Percentiles rank a stretch among this genome's conserved stretches.
Evolutionary conservation across 306 rosid genomes (phyloP).

Genomic region (Pyrus communis): DNA sequence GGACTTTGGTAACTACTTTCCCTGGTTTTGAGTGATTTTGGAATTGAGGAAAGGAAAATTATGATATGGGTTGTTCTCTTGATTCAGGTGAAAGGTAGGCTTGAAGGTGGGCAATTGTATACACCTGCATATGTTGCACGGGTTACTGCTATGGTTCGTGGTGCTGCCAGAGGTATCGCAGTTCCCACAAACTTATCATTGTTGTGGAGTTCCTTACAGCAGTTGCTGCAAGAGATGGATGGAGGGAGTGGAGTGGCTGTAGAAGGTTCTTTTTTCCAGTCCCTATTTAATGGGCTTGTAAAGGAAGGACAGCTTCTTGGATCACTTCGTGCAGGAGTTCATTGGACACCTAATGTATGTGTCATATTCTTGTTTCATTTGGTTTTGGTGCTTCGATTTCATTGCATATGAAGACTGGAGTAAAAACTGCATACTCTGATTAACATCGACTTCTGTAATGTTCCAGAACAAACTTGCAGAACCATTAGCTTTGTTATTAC

Average conservation of each 20-base stretch:
- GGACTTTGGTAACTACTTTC: constrained; percentile 51
- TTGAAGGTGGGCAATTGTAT: constrained; percentile 94
- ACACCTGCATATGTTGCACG: constrained; percentile 98
- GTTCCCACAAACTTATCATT: constrained; percentile 73
- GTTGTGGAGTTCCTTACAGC: constrained; percentile 81
- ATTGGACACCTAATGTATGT: constrained; percentile 97
- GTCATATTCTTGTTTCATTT: constrained; percentile 16
- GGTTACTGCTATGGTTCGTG: constrained; percentile 87
- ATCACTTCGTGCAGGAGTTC: constrained; percentile 89
- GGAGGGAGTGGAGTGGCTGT: constrained; percentile 77
- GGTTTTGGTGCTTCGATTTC: neutral
- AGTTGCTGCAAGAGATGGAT: constrained; percentile 74
- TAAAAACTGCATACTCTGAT: neutral
- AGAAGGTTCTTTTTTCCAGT: constrained; percentile 86
- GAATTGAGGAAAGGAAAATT: neutral
- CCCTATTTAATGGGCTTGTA: constrained; percentile 73
- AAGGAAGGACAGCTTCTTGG: constrained; percentile 80
- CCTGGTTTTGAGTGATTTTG: constrained; percentile 10
- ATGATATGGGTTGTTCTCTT: constrained; percentile 9
- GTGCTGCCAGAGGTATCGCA: constrained; percentile 73
- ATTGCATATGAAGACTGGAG: neutral
- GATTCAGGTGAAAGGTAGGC: constrained; percentile 88
- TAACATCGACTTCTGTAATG: neutral
- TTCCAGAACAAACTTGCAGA: neutral
- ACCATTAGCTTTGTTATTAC: constrained; percentile 2